phyloP scores from a whole-genome alignment of 371 early-diverging fungal species.

The Rhizopus delemar region DNA sequence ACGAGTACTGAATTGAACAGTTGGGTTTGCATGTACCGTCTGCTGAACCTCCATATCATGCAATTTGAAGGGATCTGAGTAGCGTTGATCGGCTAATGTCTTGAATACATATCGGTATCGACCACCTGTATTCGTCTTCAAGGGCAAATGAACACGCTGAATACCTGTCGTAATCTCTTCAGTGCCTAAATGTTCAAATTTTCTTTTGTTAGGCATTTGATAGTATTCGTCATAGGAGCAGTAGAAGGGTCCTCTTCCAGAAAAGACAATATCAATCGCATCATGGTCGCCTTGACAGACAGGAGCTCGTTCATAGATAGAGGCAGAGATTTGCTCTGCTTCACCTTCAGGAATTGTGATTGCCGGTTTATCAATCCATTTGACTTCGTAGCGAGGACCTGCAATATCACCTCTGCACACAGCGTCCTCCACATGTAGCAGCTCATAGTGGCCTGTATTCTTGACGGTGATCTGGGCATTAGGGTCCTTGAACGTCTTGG shows the following conservation, averaged over 20 bases:
- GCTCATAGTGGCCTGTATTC: constrained; percentile 43
- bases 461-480: constrained; percentile 44
- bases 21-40: constrained; percentile 42
- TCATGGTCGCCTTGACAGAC: constrained; percentile 51
- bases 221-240: constrained; percentile 32
- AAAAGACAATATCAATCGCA: constrained; percentile 39
- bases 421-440: constrained; percentile 46
- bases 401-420: constrained; percentile 49
- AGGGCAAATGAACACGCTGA: constrained; percentile 33
- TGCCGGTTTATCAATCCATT: constrained; percentile 45
- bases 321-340: constrained; percentile 12
- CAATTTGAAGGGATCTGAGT: constrained; percentile 33
- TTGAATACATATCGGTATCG: constrained; percentile 47
- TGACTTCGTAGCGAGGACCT: constrained; percentile 32
- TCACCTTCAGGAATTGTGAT: constrained; percentile 37
- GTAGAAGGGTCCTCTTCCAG: constrained; percentile 45
- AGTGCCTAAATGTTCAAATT: constrained; percentile 17
- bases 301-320: constrained; percentile 37
- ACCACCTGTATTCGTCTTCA: constrained; percentile 42
- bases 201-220: constrained; percentile 4
- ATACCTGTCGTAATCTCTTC: constrained; percentile 42
- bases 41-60: constrained; percentile 35
- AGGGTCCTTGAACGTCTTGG: constrained; percentile 35
- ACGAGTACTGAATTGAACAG: constrained; percentile 32
- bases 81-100: constrained; percentile 48